Conservation (phyloP, 169 alveolate genomes). For the Cyclospora cayetanensis region DNA sequence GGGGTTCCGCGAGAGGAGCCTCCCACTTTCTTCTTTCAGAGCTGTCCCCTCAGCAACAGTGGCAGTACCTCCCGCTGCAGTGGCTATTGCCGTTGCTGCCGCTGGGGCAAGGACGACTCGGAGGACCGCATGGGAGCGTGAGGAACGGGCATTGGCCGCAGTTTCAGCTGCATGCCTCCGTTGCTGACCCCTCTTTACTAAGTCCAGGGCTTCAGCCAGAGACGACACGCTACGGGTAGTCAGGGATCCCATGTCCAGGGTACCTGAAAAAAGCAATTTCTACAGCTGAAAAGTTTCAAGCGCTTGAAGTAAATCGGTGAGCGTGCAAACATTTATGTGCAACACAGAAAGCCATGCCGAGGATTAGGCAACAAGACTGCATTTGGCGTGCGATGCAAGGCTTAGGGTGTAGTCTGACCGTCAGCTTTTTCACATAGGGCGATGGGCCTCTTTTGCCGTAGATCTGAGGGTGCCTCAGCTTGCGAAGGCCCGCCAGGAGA, state of each 20-base stretch:
- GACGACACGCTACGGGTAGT: background rate
- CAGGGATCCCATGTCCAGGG: constrained; percentile 1
- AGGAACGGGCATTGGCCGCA: constrained; percentile 37
- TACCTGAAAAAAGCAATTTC: background rate
- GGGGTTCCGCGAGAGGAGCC: background rate
- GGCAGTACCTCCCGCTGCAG: background rate
- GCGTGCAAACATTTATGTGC: no score
- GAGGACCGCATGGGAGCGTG: constrained; percentile 88
- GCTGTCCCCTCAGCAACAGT: background rate
- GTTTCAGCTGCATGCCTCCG: constrained; percentile 18
- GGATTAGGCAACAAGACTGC: background rate
- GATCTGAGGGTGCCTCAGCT: background rate
- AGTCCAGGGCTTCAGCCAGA: background rate
- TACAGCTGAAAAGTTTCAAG: no score
- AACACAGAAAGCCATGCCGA: no score
- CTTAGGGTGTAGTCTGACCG: background rate
- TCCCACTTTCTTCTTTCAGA: background rate
- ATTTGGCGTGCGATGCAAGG: background rate
- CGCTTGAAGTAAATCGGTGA: no score
- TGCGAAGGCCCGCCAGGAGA: background rate
- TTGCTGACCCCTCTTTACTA: constrained; percentile 29
- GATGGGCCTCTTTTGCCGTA: constrained; percentile 8
- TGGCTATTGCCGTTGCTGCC: constrained; percentile 16
- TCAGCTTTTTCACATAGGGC: constrained; percentile 31
- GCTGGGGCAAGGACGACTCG: constrained; percentile 73